Conservation (phyloP, 257 asterid species). For the Osmanthus fragrans region DNA sequence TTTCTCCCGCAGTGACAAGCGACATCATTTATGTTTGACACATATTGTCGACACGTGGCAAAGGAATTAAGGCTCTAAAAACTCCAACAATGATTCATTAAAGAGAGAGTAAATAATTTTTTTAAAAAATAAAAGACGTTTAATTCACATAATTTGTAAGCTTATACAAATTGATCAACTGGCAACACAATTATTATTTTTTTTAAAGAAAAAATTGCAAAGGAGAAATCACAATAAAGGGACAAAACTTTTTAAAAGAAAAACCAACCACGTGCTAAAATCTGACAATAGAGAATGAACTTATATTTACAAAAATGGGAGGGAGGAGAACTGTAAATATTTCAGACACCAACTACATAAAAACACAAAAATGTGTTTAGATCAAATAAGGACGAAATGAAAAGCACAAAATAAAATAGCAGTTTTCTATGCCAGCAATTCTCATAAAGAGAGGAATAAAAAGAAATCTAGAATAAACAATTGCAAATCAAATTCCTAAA, state of each 20-base stretch:
- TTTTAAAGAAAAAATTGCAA: background rate
- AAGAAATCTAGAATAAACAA: background rate
- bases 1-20: no score
- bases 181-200: background rate
- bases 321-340: no score
- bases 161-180: background rate
- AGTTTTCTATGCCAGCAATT: background rate
- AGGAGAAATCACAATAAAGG: background rate
- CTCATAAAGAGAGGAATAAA: background rate
- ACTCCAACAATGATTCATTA: background rate
- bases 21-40: no score
- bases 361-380: background rate
- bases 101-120: background rate
- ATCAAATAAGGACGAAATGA: background rate
- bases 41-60: no score
- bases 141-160: background rate
- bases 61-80: no score
- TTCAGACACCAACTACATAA: background rate
- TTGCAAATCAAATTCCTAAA: slow-evolving; percentile 6
- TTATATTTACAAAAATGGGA: background rate
- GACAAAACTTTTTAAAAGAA: background rate
- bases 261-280: background rate
- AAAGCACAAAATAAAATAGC: background rate
- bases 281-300: background rate
- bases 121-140: background rate